phyloP scores from a whole-genome alignment of 148 eudicot genomes.

The Dysphania ambrosioides region DNA sequence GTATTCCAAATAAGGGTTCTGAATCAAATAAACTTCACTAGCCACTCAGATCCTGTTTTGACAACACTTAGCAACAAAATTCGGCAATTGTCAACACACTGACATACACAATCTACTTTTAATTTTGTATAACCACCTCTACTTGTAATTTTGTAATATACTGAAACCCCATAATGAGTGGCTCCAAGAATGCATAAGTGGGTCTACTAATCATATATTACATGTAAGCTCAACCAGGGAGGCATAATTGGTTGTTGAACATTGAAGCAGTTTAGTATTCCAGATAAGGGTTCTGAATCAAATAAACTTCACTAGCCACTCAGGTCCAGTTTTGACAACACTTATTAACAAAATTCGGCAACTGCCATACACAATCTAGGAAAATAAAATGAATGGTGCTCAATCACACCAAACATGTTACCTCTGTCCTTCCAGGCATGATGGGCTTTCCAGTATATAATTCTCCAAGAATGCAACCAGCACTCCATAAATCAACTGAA shows the following conservation, averaged over 20 bases:
- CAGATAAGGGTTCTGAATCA: background rate
- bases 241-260: background rate
- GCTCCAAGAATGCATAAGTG: too few relatives aligned
- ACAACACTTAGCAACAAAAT: background rate
- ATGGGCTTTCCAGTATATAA: constrained; percentile 75
- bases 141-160: constrained; percentile 87
- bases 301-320: too few relatives aligned
- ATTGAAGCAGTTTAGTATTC: background rate
- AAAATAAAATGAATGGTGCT: background rate
- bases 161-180: too few relatives aligned
- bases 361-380: background rate
- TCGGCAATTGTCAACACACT: too few relatives aligned
- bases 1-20: background rate
- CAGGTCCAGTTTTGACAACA: background rate
- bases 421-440: constrained; percentile 98
- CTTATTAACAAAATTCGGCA: background rate
- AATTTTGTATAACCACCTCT: constrained; percentile 88
- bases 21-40: background rate
- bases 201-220: too few relatives aligned
- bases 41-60: background rate
- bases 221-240: background rate
- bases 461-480: constrained; percentile 95
- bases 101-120: constrained; percentile 24
- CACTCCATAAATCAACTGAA: constrained; percentile 85
- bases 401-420: constrained; percentile 23